Base-by-base conservation (phyloP, 164 flowering plant genomes). In the Stephania yunnanensis region DNA sequence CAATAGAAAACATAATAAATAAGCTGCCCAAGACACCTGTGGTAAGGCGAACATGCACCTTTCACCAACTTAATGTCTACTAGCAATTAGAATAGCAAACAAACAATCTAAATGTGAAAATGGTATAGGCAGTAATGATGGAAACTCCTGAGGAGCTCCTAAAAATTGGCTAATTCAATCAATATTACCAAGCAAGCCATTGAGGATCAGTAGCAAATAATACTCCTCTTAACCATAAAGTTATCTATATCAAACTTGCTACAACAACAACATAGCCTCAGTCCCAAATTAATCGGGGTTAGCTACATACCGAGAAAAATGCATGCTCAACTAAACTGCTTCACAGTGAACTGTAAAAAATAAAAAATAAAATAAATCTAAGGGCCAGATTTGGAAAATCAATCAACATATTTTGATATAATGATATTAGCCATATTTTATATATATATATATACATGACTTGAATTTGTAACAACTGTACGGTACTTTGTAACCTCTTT, bases 91-190 rank as follows among this genome's bases (percentile, higher is more conserved):
- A 36, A 36, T 36, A 36, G 42, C 42, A 36, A 36, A 36, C 42
- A 36, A 36, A 36, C 1, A 36, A 36, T 72, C 98, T 94, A 19
- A 36, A 91, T 73, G 63, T 89, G 93, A 68, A 93, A 84, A 52
- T 96, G 98, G 78, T 91, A 91, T 30, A 91, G 84, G 82, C 96
- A 93, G 79, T 91, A 93, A 69, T 91, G 93, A 72, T 94, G 91
- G 68, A 93, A 85, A 75, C 93, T 90, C 78, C 91, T 96, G 86
- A 93, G 91, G 89, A 93, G 90, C 53, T 12, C 53, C 8, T 1
- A 48, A 48, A 48, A 6, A 9, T 2, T 9, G 53, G 53, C 53
- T 2, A 12, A 48, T 48, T 6, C 53, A 48, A 9, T 48, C 53
- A 48, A 48, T 48, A 48, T 7, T 15, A 50, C 55, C 12, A 9